Evolutionary conservation across 257 asterid species (phyloP).

Genomic region (Ajuga chamaepitys): DNA sequence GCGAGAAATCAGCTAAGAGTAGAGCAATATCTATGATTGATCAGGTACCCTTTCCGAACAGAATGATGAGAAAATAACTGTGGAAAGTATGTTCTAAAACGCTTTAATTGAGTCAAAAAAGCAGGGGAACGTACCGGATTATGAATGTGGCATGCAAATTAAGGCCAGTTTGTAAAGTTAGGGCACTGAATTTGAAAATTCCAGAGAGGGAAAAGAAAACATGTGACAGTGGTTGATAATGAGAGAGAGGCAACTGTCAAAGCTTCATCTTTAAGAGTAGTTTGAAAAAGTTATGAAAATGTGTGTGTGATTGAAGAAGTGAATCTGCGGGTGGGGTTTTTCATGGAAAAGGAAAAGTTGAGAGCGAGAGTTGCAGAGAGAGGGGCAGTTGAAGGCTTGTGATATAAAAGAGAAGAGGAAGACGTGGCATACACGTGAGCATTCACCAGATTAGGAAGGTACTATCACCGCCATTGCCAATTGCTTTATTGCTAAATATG

Average conservation of each 20-base stretch:
- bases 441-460: constrained; percentile 6
- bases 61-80: constrained; percentile 11
- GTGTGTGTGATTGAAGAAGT: constrained; percentile 13
- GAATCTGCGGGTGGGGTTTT: constrained; percentile 34
- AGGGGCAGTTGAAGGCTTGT: constrained; percentile 19
- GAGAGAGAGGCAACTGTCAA: constrained; percentile 24
- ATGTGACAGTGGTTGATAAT: constrained; percentile 31
- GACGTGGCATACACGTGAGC: constrained; percentile 60
- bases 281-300: constrained; percentile 6
- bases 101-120: constrained; percentile 51
- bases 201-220: constrained; percentile 52
- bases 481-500: no score
- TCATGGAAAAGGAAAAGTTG: constrained; percentile 48
- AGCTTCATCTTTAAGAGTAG: constrained; percentile 34
- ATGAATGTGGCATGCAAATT: constrained; percentile 53
- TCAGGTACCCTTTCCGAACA: constrained; percentile 15
- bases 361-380: constrained; percentile 5
- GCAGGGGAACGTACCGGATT: constrained; percentile 51
- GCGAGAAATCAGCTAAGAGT: constrained; percentile 1
- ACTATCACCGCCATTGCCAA: constrained; percentile 8
- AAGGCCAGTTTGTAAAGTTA: constrained; percentile 36
- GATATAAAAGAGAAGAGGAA: constrained; percentile 24
- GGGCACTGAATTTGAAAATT: constrained; percentile 59
- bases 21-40: background rate
- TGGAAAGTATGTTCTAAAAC: constrained; percentile 17